phyloP scores from a whole-genome alignment of 108 stramenopile genomes.

The Craspedostauros australis region DNA sequence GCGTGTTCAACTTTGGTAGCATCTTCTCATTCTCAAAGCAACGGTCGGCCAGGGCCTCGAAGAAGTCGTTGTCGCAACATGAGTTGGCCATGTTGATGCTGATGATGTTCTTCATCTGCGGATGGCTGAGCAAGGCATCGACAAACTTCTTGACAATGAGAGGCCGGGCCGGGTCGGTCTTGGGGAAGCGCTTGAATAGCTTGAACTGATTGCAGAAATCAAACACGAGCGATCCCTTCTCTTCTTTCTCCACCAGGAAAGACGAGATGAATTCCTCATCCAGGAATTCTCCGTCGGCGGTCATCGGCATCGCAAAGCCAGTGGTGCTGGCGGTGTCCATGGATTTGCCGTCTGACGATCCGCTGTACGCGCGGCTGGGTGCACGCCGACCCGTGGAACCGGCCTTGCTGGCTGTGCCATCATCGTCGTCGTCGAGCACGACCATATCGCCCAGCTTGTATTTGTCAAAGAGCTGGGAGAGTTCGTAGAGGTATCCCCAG shows the following conservation, averaged over 20 bases:
- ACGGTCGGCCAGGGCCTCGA: constrained; percentile 11
- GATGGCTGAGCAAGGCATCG: constrained; percentile 30
- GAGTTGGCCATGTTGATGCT: constrained; percentile 41
- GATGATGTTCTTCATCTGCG: constrained; percentile 25
- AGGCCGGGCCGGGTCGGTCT: constrained; percentile 21
- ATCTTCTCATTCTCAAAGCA: constrained; percentile 16
- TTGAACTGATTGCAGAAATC: constrained; percentile 38
- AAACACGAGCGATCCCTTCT: constrained; percentile 18
- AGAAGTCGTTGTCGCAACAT: constrained; percentile 27
- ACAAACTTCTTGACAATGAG: constrained; percentile 36
- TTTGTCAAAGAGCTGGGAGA: constrained; percentile 29
- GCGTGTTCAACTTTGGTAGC: constrained; percentile 21
- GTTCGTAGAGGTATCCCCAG: constrained; percentile 24
- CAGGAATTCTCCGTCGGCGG: constrained; percentile 28
- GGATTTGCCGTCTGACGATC: constrained; percentile 16
- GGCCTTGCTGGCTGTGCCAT: not conserved
- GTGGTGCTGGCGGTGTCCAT: not conserved
- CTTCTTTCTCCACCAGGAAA: constrained; percentile 16
- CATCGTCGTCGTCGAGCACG: constrained; percentile 14
- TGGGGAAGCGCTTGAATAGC: constrained; percentile 35
- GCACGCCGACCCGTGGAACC: not conserved
- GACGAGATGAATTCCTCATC: constrained; percentile 34
- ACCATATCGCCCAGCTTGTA: constrained; percentile 22
- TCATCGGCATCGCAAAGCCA: constrained; percentile 14
- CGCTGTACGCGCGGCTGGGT: constrained; percentile 8